These are phyloP conservation scores for Fusarium napiforme DNA, from an alignment of 2,329 filamentous ascomycete genomes.

Conservation along the genomic window DNA sequence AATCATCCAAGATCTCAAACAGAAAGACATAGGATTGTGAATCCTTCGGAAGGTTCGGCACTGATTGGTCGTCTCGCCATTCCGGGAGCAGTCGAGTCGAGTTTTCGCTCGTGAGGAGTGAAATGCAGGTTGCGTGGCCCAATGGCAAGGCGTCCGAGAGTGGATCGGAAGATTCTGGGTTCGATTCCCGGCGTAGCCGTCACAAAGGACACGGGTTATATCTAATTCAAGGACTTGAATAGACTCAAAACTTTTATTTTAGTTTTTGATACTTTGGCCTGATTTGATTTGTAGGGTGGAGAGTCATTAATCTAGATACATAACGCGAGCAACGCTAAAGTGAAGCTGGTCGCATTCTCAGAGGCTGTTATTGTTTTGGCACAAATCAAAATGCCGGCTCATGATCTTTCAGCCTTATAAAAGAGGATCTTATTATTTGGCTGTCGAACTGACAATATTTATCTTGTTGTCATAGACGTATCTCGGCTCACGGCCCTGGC, in stretches of 20 bases:
- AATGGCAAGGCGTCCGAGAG: conserved; percentile 2
- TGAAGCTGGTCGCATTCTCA: not conserved
- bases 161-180: conserved; percentile 5
- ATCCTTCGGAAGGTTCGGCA: not conserved
- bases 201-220: no score
- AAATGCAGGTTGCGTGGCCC: not conserved
- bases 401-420: not conserved
- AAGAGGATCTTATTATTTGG: not conserved
- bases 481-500: not conserved
- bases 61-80: not conserved
- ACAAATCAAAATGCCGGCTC: not conserved
- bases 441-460: not conserved
- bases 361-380: not conserved
- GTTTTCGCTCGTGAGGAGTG: not conserved
- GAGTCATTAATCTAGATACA: not conserved
- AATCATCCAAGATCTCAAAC: not conserved
- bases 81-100: not conserved
- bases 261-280: not conserved
- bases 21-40: not conserved
- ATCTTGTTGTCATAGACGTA: not conserved
- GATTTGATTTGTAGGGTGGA: rapidly evolving
- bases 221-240: not conserved
- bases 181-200: conserved; percentile 1
- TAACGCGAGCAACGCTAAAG: not conserved
- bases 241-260: not conserved